Conservation (phyloP, 257 asterid species). For the Capsicum baccatum region DNA sequence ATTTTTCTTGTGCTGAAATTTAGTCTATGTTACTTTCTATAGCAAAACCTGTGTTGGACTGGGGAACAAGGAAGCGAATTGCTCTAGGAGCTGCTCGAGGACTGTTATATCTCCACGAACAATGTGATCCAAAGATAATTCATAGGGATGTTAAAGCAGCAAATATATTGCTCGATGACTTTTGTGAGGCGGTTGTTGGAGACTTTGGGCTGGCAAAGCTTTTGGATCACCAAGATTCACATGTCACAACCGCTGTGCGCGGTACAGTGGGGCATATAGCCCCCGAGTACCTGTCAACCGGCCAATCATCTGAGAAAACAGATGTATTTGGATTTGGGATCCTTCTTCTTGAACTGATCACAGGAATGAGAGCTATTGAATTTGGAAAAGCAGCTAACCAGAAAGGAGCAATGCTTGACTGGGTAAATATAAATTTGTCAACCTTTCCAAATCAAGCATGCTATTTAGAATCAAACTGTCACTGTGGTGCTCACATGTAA, state of each 20-base stretch:
- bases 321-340: conserved; percentile 98
- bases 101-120: conserved; percentile 88
- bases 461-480: not conserved
- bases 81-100: conserved; percentile 97
- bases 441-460: not conserved
- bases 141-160: conserved; percentile 99
- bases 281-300: conserved; percentile 95
- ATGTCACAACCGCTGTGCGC: conserved; percentile 95
- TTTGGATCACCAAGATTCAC: conserved; percentile 89
- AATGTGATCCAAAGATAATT: conserved; percentile 97
- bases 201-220: conserved; percentile 98
- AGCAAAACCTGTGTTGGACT: conserved; percentile 89
- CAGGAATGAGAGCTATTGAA: conserved; percentile 89
- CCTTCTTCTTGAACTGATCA: conserved; percentile 89
- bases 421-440: conserved; percentile 59
- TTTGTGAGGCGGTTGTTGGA: conserved; percentile 97
- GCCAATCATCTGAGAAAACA: conserved; percentile 97
- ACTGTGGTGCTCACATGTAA: not conserved
- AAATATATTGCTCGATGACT: conserved; percentile 85
- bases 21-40: conserved; percentile 30
- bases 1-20: not conserved
- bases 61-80: conserved; percentile 83
- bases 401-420: conserved; percentile 91
- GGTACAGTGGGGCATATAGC: conserved; percentile 99
- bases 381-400: conserved; percentile 85